Conservation (phyloP, 2,329 filamentous ascomycete genomes). For the Coniochaeta sp. region DNA sequence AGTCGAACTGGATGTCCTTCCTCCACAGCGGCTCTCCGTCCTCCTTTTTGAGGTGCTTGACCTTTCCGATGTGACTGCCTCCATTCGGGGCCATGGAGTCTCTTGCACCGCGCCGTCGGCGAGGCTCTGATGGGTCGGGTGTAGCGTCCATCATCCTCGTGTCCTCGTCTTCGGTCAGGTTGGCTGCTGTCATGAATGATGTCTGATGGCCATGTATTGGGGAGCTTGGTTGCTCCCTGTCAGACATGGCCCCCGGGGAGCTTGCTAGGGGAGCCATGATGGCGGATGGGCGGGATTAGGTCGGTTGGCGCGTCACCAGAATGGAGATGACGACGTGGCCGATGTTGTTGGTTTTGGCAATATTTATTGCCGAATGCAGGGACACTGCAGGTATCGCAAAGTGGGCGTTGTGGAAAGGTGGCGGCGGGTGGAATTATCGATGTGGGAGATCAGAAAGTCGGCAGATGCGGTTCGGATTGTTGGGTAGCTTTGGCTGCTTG, state of each 20-base stretch:
- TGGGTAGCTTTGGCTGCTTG: no score
- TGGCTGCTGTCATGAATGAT: constrained; percentile 40
- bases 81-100: constrained; percentile 23
- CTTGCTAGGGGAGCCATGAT: constrained; percentile 17
- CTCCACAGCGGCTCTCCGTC: constrained; percentile 84
- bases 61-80: constrained; percentile 52
- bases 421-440: no score
- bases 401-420: no score
- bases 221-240: constrained; percentile 38
- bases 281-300: not conserved
- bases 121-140: constrained; percentile 30
- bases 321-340: not conserved
- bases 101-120: constrained; percentile 22
- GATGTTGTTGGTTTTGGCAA: no score
- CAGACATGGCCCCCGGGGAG: constrained; percentile 34
- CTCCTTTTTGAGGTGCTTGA: constrained; percentile 80
- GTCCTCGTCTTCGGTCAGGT: constrained; percentile 41
- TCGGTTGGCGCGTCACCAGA: not conserved
- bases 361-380: not conserved
- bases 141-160: constrained; percentile 31
- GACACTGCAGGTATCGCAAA: no score
- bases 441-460: no score
- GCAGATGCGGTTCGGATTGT: no score
- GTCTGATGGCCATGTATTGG: constrained; percentile 35
- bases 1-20: constrained; percentile 83